Base-by-base conservation (phyloP, 2,329 filamentous ascomycete species). In the Rutstroemia sp. region DNA sequence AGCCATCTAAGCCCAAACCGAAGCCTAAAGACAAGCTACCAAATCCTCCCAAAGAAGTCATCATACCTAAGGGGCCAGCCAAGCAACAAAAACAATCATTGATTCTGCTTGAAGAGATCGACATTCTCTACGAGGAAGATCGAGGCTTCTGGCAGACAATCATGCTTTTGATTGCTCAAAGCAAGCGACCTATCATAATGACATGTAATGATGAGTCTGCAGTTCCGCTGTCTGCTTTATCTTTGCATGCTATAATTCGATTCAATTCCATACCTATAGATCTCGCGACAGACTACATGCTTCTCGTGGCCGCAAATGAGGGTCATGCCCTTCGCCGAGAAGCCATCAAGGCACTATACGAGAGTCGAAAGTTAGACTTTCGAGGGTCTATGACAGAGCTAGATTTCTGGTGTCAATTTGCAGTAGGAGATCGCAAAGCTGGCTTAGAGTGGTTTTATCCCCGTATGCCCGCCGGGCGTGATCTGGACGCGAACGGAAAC, bases 381-480 rank as follows among this genome's bases (percentile, higher is more conserved):
- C 84, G 94, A 54, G 89, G 86, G 21, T 85, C 87, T 2, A 82
- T 99, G 49, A 84, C 80, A 56, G 91, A 97, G 59, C 78, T 99
- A 27, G 86, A 95, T 68, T 94, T 95, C 68, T 99, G 92, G 92
- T 99, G 95, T 69, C 94, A 99, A 69, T 91, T 97, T 72, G 90
- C 87, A 0, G 83, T 99, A 9, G 95, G 94, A 5, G 94, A 96
- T 68, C 78, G 83, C n/a, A 88, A 88, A 63, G 88, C 88, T 19
- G 92, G 94, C 0, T 80, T 95, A 46, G 88, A 92, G 65, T 99
- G 95, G 92, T 89, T 95, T 64, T 84, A 87, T 63, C 82, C 86
- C 48, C 80, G 86, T 56, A 92, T 86, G 83, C 88, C 89, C 8
- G 80, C 78, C 46, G 88, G 88, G 0, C 77, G 77, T 23, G 88